These are phyloP conservation scores for Fusarium gaditjirri DNA, from an alignment of 2,329 filamentous ascomycete species.

Conservation along the genomic window DNA sequence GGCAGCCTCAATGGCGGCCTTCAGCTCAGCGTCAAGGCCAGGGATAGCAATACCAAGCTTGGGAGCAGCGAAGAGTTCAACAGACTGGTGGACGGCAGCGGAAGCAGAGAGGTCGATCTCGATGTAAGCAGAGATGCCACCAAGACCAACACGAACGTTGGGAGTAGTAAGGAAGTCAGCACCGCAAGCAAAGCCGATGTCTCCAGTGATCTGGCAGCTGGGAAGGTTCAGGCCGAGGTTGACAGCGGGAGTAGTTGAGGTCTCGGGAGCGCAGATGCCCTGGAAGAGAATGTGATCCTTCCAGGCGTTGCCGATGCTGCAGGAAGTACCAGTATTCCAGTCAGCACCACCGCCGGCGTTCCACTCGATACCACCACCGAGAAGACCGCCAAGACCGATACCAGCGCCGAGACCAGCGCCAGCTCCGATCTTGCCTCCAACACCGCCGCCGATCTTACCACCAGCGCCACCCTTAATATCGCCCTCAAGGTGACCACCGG, in stretches of 20 bases:
- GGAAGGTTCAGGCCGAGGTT: slow-evolving; percentile 41
- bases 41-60: slow-evolving; percentile 52
- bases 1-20: slow-evolving; percentile 59
- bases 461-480: background rate
- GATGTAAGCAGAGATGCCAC: slow-evolving; percentile 62
- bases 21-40: slow-evolving; percentile 53
- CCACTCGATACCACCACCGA: slow-evolving; percentile 16
- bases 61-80: slow-evolving; percentile 60
- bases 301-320: slow-evolving; percentile 31
- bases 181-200: slow-evolving; percentile 56
- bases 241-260: slow-evolving; percentile 35
- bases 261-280: slow-evolving; percentile 32
- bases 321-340: slow-evolving; percentile 16
- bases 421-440: background rate
- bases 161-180: slow-evolving; percentile 54
- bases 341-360: slow-evolving; percentile 9
- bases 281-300: slow-evolving; percentile 33
- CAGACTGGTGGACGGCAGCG: slow-evolving; percentile 59
- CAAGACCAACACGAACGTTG: slow-evolving; percentile 58
- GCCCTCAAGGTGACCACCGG: background rate
- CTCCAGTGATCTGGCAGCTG: slow-evolving; percentile 57
- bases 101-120: slow-evolving; percentile 59
- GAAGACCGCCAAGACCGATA: slow-evolving; percentile 1
- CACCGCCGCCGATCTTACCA: background rate
- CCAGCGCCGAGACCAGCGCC: background rate